Conservation (phyloP, 2,329 filamentous ascomycete genomes). For the Botrytis squamosa region DNA sequence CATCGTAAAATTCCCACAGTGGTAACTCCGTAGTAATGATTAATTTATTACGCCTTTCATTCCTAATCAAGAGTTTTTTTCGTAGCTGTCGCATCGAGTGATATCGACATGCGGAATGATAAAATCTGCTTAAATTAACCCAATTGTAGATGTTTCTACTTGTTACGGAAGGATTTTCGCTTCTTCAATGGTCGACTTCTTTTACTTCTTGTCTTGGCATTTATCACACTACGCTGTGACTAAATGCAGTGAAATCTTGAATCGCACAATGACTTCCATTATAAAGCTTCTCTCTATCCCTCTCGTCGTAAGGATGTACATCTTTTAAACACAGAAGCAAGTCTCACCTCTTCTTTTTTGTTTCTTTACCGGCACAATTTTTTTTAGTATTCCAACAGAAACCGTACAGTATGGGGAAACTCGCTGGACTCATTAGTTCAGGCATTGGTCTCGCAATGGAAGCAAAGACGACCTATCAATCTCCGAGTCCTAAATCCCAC, state of each 20-base stretch:
- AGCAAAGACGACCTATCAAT: conserved; percentile 1
- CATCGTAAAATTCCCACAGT: no score
- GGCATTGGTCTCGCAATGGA: conserved; percentile 21
- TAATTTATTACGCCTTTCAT: background rate
- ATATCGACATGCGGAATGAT: background rate
- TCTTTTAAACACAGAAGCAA: background rate
- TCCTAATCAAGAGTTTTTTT: background rate
- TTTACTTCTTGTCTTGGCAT: background rate
- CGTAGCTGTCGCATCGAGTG: background rate
- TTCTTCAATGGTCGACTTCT: background rate
- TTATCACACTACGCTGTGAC: no score
- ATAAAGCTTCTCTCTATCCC: background rate
- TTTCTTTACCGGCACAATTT: background rate
- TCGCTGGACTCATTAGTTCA: conserved; percentile 13
- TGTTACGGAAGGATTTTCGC: background rate
- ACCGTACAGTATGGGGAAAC: conserved; percentile 1
- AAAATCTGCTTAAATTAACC: background rate
- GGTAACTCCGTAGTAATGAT: background rate
- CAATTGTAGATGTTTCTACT: background rate
- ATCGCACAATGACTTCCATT: background rate
- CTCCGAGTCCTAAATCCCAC: background rate
- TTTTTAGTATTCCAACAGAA: background rate
- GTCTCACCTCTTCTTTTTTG: background rate
- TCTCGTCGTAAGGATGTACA: no score
- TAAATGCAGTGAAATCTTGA: background rate